A percentile compares a stretch with the other conserved stretches of the same genome.
phyloP scores from a whole-genome alignment of 2,329 filamentous ascomycete genomes.

The Penicillium vulpinum region DNA sequence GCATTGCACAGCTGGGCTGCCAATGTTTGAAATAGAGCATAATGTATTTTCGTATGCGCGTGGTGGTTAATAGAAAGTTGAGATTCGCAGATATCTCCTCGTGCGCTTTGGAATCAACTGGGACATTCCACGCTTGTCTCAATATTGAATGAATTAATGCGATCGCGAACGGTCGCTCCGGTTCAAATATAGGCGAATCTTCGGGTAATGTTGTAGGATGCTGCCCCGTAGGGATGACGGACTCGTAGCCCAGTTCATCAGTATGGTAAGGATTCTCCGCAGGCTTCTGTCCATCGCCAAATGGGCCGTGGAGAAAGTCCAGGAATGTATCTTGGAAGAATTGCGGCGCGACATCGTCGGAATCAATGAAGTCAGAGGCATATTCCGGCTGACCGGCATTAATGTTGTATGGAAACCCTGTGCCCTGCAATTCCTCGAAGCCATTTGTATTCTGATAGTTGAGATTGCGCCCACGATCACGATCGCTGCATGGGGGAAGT shows the following conservation, averaged over 20 bases:
- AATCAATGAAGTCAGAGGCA: conserved; percentile 22
- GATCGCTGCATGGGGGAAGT: conserved; percentile 44
- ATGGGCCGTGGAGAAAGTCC: conserved; percentile 41
- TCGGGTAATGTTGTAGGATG: conserved; percentile 19
- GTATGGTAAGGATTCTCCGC: conserved; percentile 23
- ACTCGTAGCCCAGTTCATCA: conserved; percentile 20
- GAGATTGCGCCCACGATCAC: conserved; percentile 40
- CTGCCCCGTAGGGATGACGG: conserved; percentile 19
- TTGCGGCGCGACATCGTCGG: conserved; percentile 26
- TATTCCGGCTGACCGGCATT: conserved; percentile 18
- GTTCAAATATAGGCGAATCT: conserved; percentile 33
- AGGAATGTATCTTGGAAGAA: conserved; percentile 41
- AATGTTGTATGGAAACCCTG: conserved; percentile 17
- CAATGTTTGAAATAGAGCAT: conserved; percentile 48
- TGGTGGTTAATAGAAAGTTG: conserved; percentile 43
- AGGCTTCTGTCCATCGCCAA: conserved; percentile 29
- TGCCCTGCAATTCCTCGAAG: conserved; percentile 24
- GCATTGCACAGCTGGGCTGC: conserved; percentile 47
- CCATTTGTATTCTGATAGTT: conserved; percentile 38
- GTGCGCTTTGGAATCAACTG: conserved; percentile 40
- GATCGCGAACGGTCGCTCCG: conserved; percentile 40
- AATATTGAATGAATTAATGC: conserved; percentile 44
- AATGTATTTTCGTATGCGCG: conserved; percentile 44
- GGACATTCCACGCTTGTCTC: conserved; percentile 40
- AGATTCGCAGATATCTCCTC: conserved; percentile 42